Percentiles rank a stretch among this genome's conserved stretches.
Conservation (phyloP, 345 rosid genomes). For the Gossypium arboreum region DNA sequence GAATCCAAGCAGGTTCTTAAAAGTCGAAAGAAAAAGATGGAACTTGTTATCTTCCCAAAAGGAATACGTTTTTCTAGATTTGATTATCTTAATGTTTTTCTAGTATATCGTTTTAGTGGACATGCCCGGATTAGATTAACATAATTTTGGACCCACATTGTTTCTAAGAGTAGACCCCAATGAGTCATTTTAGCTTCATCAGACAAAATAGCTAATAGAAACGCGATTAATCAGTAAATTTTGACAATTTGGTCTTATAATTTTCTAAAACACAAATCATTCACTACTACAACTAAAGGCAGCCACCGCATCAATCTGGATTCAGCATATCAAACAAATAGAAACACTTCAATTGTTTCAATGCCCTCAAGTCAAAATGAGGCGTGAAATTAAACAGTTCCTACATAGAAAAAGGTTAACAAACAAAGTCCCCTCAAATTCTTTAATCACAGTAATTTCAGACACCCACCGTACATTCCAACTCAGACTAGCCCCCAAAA, state of each 20-base stretch:
- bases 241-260: background rate
- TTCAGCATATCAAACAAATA: background rate
- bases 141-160: background rate
- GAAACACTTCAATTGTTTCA: background rate
- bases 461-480: background rate
- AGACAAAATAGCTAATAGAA: background rate
- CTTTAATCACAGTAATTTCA: background rate
- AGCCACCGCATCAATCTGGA: background rate
- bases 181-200: background rate
- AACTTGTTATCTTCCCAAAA: slow-evolving; percentile 21
- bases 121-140: background rate
- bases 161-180: background rate
- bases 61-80: slow-evolving; percentile 12
- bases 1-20: slow-evolving; percentile 9
- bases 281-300: background rate
- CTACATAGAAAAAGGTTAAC: background rate
- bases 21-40: slow-evolving; percentile 27
- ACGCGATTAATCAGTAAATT: background rate
- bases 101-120: background rate
- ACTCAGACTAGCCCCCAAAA: background rate
- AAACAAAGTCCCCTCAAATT: background rate
- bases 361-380: too few relatives aligned
- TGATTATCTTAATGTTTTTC: background rate
- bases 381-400: background rate
- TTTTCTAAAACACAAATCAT: too few relatives aligned